Percentiles rank a stretch among this genome's conserved stretches.
phyloP scores from a whole-genome alignment of 306 rosid species.

The Cicer pinnatifidum region DNA sequence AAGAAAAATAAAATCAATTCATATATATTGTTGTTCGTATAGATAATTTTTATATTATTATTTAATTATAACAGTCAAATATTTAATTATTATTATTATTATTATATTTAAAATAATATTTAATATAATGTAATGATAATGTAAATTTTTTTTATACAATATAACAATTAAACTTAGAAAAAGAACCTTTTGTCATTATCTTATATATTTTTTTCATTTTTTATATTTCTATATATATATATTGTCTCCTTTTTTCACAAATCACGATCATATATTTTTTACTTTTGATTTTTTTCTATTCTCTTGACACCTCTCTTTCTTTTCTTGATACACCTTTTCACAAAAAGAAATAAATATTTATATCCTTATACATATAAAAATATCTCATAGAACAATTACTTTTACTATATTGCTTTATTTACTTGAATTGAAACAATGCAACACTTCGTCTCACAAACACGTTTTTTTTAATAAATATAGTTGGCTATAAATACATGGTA shows the following conservation, averaged over 20 bases:
- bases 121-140: too few species aligned
- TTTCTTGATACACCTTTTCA: neutral
- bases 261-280: too few species aligned
- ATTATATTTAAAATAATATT: too few species aligned
- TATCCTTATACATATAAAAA: neutral
- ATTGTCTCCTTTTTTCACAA: neutral
- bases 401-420: neutral
- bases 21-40: too few species aligned
- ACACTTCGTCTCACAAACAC: conserved; percentile 1
- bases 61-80: too few species aligned
- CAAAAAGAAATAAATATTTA: neutral
- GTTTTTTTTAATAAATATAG: neutral
- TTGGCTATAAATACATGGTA: neutral
- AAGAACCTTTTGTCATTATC: neutral
- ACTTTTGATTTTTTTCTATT: neutral
- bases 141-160: too few species aligned
- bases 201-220: neutral
- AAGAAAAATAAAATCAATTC: too few species aligned
- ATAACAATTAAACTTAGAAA: neutral
- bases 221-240: neutral
- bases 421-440: conserved; percentile 12
- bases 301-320: neutral
- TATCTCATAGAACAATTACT: neutral
- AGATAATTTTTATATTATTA: too few species aligned
- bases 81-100: too few species aligned